phyloP scores from a whole-genome alignment of 345 rosid species.

The Eucalyptus albens region DNA sequence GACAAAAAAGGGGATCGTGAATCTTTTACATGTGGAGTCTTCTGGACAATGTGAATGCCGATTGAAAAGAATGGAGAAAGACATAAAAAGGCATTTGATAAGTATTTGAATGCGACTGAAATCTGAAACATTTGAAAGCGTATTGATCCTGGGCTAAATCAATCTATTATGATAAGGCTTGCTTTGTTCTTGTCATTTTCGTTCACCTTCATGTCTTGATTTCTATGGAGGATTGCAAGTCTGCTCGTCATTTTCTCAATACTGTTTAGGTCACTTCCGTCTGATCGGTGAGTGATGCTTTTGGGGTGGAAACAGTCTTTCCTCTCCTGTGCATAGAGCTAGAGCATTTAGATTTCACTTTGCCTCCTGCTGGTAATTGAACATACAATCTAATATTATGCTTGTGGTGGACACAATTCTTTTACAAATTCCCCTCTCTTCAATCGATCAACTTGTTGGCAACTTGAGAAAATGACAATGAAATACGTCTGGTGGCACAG shows the following conservation, averaged over 20 bases:
- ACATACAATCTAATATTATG: background rate
- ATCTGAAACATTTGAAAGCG: background rate
- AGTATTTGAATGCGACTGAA: background rate
- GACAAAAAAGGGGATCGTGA: background rate
- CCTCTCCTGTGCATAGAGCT: background rate
- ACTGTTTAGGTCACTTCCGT: background rate
- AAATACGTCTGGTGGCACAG: constrained; percentile 13
- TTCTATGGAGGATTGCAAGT: background rate
- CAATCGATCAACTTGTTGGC: background rate
- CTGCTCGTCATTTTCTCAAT: background rate
- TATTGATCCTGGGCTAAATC: background rate
- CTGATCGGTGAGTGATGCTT: background rate
- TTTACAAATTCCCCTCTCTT: background rate
- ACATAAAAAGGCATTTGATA: background rate
- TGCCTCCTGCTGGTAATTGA: background rate
- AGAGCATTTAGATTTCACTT: background rate
- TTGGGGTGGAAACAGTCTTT: background rate
- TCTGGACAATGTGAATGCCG: background rate
- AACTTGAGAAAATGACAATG: background rate
- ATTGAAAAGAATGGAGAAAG: background rate
- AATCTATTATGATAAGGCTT: background rate
- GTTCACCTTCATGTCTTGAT: background rate
- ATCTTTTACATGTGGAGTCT: background rate
- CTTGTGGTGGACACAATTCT: background rate
- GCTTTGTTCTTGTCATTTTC: background rate